Conservation (phyloP, 2,329 filamentous ascomycete species). For the Aspergillus neotritici region DNA sequence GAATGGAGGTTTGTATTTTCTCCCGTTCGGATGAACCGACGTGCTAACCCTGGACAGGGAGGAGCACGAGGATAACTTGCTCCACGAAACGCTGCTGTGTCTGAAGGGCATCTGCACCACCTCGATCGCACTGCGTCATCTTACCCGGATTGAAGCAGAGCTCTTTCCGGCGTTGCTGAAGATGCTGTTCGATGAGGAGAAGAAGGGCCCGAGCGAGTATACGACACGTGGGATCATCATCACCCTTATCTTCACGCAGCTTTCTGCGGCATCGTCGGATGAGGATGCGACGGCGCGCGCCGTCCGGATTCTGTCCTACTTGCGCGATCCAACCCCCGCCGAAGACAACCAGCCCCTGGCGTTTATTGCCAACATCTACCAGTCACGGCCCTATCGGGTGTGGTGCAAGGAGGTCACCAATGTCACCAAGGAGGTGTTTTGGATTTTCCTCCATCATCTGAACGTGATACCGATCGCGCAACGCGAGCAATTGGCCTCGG, state of each 20-base stretch:
- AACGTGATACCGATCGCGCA: constrained; percentile 65
- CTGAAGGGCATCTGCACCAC: constrained; percentile 93
- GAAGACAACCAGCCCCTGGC: constrained; percentile 71
- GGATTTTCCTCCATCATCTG: constrained; percentile 94
- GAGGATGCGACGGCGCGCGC: constrained; percentile 63
- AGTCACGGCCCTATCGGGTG: constrained; percentile 78
- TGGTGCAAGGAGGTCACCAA: constrained; percentile 91
- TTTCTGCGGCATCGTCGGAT: constrained; percentile 59
- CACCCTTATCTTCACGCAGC: constrained; percentile 81
- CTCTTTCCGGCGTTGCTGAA: constrained; percentile 80
- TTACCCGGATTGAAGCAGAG: constrained; percentile 70
- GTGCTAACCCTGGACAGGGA: constrained; percentile 54
- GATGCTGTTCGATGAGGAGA: constrained; percentile 96
- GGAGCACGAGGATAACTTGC: constrained; percentile 87
- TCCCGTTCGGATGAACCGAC: background rate
- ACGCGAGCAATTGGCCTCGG: constrained; percentile 28
- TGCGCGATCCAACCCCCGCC: constrained; percentile 71
- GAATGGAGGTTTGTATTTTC: constrained; percentile 73
- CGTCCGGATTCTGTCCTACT: constrained; percentile 66
- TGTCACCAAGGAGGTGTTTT: constrained; percentile 97
- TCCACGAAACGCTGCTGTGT: constrained; percentile 88
- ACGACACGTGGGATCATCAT: constrained; percentile 87
- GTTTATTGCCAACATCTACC: constrained; percentile 86
- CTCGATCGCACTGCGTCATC: constrained; percentile 72
- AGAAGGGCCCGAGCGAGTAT: constrained; percentile 95